Conservation (phyloP, 2,329 filamentous ascomycete genomes). For the Colletotrichum trifolii region DNA sequence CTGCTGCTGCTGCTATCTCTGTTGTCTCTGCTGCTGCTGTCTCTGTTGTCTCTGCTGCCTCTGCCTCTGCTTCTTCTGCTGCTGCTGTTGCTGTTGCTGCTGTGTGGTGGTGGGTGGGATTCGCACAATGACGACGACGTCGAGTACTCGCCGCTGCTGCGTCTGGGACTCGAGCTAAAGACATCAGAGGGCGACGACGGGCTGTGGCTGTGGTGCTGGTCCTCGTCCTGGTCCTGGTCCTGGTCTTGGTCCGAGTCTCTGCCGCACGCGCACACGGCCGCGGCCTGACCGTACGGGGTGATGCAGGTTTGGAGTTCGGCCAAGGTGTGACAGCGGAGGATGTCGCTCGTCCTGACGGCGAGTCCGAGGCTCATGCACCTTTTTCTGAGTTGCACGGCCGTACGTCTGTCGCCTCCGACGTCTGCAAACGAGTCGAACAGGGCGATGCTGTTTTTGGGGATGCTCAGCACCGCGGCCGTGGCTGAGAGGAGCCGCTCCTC, state of each 20-base stretch:
- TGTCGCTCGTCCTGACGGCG: conserved; percentile 50
- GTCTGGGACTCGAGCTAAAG: conserved; percentile 36
- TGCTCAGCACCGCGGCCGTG: conserved; percentile 50
- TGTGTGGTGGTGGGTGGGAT: conserved; percentile 7
- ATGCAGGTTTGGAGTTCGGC: conserved; percentile 58
- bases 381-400: conserved; percentile 47
- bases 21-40: not conserved
- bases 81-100: no score
- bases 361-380: conserved; percentile 51
- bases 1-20: no score
- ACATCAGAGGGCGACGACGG: conserved; percentile 34
- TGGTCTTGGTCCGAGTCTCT: conserved; percentile 29
- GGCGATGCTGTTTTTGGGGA: conserved; percentile 45
- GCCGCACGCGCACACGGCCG: conserved; percentile 4
- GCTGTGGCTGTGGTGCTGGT: conserved; percentile 15
- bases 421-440: conserved; percentile 57
- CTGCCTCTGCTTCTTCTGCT: no score
- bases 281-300: conserved; percentile 40
- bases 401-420: conserved; percentile 52
- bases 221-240: not conserved
- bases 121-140: conserved; percentile 22
- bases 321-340: conserved; percentile 55
- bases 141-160: conserved; percentile 30
- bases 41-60: not conserved
- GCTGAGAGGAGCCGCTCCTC: conserved; percentile 48